Evolutionary conservation across 164 flowering plant species (phyloP), one percentile per base, ranked within the genome.

Genomic region (Saururus chinensis): DNA sequence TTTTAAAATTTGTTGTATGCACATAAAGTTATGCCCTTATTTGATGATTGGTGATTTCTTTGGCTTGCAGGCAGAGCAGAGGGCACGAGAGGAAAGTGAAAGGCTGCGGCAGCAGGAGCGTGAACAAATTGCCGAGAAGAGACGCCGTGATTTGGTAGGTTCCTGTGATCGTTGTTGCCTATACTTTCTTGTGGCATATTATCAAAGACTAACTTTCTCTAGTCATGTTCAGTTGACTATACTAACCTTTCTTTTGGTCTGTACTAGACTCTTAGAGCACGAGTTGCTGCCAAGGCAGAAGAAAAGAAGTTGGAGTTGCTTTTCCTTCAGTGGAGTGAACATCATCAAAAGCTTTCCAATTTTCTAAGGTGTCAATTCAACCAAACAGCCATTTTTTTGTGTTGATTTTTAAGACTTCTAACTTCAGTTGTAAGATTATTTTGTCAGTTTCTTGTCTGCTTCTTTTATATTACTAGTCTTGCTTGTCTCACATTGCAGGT

Each of bases 271-370:
- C 93, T 95, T 37, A 80, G 90, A 68, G 97, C 99, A 40, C 91
- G 99, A 48, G 85, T 95, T 65, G 85, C 87, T 74, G 99, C 99
- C 60, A 95, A 95, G 83, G 92, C 97, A 9, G 97, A 95, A 75
- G 97, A 91, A 67, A 95, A 91, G 86, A 89, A 82, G 71, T 69
- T 95, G 85, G 99, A 95, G 70, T 75, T 95, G 85, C 84, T 95
- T 58, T 95, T 95, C 76, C 87, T 95, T 69, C 85, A 64, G 69
- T 95, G 99, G 99, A 87, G 80, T 73, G 97, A 95, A 83, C 99
- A 95, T 72, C 91, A 91, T 56, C 83, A 77, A 59, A 89, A 74
- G 76, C 95, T 95, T 77, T 72, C 83, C 85, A 86, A 83, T 81
- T 91, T 83, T 71, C 75, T 81, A 89, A 95, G 97, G 97, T 84